Base-by-base conservation (phyloP, 352 stramenopile species). In the Thraustotheca clavata region DNA sequence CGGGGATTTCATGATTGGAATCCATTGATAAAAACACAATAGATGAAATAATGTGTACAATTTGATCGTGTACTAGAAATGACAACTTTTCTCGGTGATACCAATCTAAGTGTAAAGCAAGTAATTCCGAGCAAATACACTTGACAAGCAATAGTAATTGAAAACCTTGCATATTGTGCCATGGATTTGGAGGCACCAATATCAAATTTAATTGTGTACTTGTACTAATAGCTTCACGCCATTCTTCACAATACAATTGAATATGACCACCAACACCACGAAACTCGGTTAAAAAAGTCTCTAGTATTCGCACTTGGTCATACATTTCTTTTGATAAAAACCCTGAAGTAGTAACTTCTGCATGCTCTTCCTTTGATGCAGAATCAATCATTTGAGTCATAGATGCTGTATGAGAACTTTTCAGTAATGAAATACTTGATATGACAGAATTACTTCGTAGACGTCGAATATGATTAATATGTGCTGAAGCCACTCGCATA, bases 61-160 rank as follows among this genome's bases (percentile, higher is more conserved):
- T n/a, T 12, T 34, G 9, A 22, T 12, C 9, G n/a, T 40, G 26
- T 0, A 50, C 20, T 32, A 31, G 0, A 0, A 8, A 12, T 34
- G 50, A 32, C 0, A 60, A 24, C 12, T 26, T 34, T 12, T 60
- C 29, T 7, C n/a, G 14, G n/a, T 29, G 24, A 38, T 49, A 60
- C 12, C 32, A 48, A 34, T 60, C 50, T 22, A 60, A 31, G 27
- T 60, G 50, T 1, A 60, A 7, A n/a, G 50, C 31, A 1, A 60
- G 31, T 18, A 65, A 18, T 11, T 65, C 57, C 22, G 57, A 46
- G 18, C 57, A 65, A 27, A 65, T 39, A 33, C 57, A 65, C 20
- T 49, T 50, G 35, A 55, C 18, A n/a, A 55, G 5, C 22, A 65
- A 26, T 20, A 54, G 18, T n/a, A 8, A 9, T 4, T n/a, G 4